phyloP scores from a whole-genome alignment of 352 stramenopile genomes.

The Globisporangium perplexum region DNA sequence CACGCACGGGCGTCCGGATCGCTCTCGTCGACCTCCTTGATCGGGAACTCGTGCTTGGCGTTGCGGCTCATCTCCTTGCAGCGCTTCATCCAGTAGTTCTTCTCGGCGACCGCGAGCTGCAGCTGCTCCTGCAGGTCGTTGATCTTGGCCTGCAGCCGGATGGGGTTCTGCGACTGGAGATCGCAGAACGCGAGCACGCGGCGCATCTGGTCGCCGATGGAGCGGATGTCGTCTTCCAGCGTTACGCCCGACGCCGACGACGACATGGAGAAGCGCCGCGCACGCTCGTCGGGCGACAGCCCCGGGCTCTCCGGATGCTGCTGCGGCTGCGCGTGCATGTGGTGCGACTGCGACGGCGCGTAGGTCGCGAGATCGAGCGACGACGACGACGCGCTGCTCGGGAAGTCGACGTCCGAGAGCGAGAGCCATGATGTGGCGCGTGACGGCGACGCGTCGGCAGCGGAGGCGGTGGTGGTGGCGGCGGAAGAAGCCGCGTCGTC shows the following conservation, averaged over 20 bases:
- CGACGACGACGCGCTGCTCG: conserved; percentile 11
- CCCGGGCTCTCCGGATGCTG: background rate
- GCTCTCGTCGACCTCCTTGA: conserved; percentile 18
- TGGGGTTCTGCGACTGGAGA: conserved; percentile 58
- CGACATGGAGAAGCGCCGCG: conserved; percentile 36
- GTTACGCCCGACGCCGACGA: conserved; percentile 38
- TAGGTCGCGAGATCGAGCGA: conserved; percentile 13
- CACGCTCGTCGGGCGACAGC: conserved; percentile 4
- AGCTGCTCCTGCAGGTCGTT: conserved; percentile 76
- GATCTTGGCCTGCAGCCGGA: conserved; percentile 74
- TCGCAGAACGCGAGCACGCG: conserved; percentile 78
- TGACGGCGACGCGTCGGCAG: conserved; percentile 1
- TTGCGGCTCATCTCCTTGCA: conserved; percentile 58
- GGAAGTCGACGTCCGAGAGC: conserved; percentile 11
- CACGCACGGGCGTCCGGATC: background rate
- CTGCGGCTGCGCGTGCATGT: background rate
- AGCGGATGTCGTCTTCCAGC: conserved; percentile 70
- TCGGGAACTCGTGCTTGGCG: conserved; percentile 6
- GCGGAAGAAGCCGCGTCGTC: conserved; percentile 1
- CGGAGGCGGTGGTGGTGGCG: background rate
- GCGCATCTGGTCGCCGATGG: conserved; percentile 79
- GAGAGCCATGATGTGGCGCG: conserved; percentile 14
- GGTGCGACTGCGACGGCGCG: conserved; percentile 4
- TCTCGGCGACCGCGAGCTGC: conserved; percentile 67
- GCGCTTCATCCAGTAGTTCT: conserved; percentile 89